Evolutionary conservation across 345 rosid species (phyloP).

Genomic region (Barbarea vulgaris): DNA sequence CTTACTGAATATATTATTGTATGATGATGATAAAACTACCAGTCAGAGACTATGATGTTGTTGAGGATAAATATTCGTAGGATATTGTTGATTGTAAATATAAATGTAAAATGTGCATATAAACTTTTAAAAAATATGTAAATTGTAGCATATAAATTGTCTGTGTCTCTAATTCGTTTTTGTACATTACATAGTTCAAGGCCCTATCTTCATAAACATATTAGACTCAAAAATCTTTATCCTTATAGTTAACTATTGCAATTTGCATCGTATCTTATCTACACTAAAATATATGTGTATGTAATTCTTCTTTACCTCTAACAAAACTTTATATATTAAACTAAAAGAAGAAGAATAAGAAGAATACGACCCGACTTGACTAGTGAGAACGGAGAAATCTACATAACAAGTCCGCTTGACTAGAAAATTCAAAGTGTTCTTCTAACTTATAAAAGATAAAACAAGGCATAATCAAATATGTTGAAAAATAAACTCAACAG

Average conservation of each 20-base stretch:
- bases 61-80: no score
- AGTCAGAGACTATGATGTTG: not conserved
- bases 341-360: not conserved
- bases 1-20: not conserved
- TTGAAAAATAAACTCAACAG: constrained; percentile 12
- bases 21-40: not conserved
- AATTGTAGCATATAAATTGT: not conserved
- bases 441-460: not conserved
- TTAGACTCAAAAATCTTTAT: not conserved
- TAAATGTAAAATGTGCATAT: not conserved
- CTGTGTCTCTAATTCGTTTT: not conserved
- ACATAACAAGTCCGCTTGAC: constrained; percentile 14
- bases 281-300: not conserved
- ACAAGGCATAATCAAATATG: not conserved
- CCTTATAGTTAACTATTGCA: not conserved
- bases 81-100: no score
- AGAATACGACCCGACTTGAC: not conserved
- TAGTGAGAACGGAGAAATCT: not conserved
- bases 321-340: not conserved
- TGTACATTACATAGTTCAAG: not conserved
- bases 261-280: not conserved
- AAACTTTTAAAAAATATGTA: not conserved
- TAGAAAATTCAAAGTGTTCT: constrained; percentile 21
- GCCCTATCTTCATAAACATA: not conserved
- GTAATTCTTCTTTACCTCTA: not conserved